Evolutionary conservation across 2,329 filamentous ascomycete species (phyloP).

Genomic region (Penicillium fuscoglaucum): DNA sequence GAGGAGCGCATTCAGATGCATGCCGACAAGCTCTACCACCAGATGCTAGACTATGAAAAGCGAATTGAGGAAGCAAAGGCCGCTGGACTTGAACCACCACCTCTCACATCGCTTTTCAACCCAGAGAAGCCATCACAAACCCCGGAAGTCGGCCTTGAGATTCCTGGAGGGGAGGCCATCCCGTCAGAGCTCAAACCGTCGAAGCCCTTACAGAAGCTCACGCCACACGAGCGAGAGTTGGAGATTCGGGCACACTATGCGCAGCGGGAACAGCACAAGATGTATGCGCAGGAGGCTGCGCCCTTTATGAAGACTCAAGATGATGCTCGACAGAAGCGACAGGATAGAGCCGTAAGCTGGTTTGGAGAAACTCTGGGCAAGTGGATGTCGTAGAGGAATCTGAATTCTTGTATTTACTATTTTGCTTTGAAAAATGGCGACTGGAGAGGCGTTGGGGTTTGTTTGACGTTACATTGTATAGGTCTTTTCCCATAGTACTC

Average conservation of each 20-base stretch:
- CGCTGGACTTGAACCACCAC: conserved; percentile 44
- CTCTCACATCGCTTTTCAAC: conserved; percentile 48
- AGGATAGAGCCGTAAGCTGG: conserved; percentile 43
- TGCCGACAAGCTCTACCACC: conserved; percentile 84
- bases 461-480: background rate
- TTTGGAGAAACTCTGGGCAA: conserved; percentile 47
- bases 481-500: background rate
- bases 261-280: conserved; percentile 38
- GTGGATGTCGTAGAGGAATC: conserved; percentile 36
- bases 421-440: conserved; percentile 3
- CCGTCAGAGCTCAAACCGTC: conserved; percentile 39
- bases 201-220: conserved; percentile 44
- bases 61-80: conserved; percentile 62
- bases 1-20: conserved; percentile 95
- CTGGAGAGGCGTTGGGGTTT: conserved; percentile 5
- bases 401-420: conserved; percentile 1
- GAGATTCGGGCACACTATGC: conserved; percentile 44
- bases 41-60: conserved; percentile 79
- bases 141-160: conserved; percentile 27
- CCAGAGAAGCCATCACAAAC: conserved; percentile 29
- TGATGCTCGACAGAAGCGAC: conserved; percentile 38
- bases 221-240: conserved; percentile 49
- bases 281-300: conserved; percentile 39
- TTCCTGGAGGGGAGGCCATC: conserved; percentile 39
- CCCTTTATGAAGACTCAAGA: conserved; percentile 41